Percentiles rank a stretch among this genome's conserved stretches.
phyloP scores from a whole-genome alignment of 768 basidiomycete species.

The Hericium coralloides region DNA sequence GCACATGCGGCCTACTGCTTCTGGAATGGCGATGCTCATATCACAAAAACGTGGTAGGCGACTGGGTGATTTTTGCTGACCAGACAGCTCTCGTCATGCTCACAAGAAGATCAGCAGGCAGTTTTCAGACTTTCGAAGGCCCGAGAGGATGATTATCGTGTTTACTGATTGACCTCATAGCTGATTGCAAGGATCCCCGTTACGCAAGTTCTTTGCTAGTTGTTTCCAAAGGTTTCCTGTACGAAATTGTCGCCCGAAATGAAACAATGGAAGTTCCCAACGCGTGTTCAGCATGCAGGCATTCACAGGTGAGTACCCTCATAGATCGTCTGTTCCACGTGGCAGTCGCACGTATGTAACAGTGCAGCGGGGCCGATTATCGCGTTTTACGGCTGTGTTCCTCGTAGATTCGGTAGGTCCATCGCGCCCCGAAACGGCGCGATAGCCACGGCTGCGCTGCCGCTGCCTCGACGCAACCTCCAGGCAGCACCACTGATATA shows the following conservation, averaged over 20 bases:
- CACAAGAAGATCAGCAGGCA: no score
- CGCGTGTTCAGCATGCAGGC: neutral
- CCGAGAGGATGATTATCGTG: no score
- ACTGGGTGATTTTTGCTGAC: no score
- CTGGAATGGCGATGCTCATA: no score
- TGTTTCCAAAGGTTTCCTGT: neutral
- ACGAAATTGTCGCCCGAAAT: neutral
- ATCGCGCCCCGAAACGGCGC: conserved; percentile 1
- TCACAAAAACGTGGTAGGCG: no score
- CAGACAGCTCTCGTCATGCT: no score
- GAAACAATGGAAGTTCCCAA: neutral
- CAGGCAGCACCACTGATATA: conserved; percentile 12
- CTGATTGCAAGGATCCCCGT: no score
- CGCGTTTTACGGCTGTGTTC: neutral
- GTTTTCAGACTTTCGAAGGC: no score
- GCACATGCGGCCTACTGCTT: no score
- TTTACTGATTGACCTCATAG: no score
- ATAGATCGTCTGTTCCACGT: neutral
- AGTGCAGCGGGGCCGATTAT: neutral
- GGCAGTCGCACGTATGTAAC: neutral
- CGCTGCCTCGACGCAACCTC: conserved; percentile 9
- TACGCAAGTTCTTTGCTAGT: no score
- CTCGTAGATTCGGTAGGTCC: neutral
- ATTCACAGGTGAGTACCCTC: neutral
- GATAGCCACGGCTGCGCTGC: conserved; percentile 8